Percentiles rank a stretch among this genome's conserved stretches.
These are phyloP conservation scores for Sodiomyces alkalinus DNA, from an alignment of 2,329 filamentous ascomycete species.

Conservation along the genomic window DNA sequence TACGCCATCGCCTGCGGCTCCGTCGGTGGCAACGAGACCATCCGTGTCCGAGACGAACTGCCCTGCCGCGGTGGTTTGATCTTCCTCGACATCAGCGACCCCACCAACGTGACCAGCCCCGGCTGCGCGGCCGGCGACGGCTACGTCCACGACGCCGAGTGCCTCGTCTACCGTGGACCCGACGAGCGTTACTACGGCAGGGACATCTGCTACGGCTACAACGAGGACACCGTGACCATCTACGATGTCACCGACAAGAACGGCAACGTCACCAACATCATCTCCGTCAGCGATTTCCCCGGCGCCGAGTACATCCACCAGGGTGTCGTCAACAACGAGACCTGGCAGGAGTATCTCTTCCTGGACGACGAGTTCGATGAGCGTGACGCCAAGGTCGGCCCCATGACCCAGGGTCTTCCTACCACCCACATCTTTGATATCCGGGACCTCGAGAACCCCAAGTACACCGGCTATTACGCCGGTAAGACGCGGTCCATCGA, in stretches of 20 bases:
- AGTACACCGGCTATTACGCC: slow-evolving; percentile 24
- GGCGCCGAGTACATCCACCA: slow-evolving; percentile 39
- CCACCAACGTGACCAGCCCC: slow-evolving; percentile 33
- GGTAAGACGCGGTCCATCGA: slow-evolving; percentile 15
- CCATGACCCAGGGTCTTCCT: slow-evolving; percentile 23
- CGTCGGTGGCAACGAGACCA: slow-evolving; percentile 16
- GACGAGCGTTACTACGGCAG: slow-evolving; percentile 27
- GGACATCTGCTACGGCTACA: slow-evolving; percentile 41
- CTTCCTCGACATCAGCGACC: slow-evolving; percentile 41
- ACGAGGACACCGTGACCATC: slow-evolving; percentile 34
- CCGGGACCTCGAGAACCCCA: slow-evolving; percentile 21
- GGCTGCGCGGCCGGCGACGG: slow-evolving; percentile 40
- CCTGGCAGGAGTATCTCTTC: slow-evolving; percentile 25
- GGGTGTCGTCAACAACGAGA: slow-evolving; percentile 31
- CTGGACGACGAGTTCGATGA: slow-evolving; percentile 36
- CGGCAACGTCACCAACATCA: slow-evolving; percentile 20
- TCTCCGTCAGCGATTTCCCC: slow-evolving; percentile 36
- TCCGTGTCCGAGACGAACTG: slow-evolving; percentile 6
- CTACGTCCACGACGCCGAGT: slow-evolving; percentile 48
- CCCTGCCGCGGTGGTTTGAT: slow-evolving; percentile 37
- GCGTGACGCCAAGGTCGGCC: slow-evolving; percentile 19
- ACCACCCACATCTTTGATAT: slow-evolving; percentile 33
- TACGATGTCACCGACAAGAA: slow-evolving; percentile 37
- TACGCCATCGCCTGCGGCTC: slow-evolving; percentile 28
- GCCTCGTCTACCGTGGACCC: slow-evolving; percentile 36